Conservation (phyloP, 2,329 filamentous ascomycete genomes). For the Penicillium psychrosexuale region DNA sequence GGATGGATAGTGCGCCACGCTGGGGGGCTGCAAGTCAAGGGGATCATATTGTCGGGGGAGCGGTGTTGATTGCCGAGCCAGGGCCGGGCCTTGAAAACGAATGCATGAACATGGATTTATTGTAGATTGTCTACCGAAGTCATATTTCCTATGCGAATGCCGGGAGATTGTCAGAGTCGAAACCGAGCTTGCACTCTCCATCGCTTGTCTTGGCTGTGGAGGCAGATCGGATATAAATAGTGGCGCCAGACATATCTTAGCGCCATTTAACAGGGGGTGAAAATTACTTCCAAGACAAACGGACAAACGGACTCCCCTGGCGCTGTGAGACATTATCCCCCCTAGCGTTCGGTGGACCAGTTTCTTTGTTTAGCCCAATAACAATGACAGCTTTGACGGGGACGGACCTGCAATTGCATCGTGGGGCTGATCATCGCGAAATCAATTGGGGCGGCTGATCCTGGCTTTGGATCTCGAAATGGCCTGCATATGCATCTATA, state of each 20-base stretch:
- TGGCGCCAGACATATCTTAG: slow-evolving; percentile 12
- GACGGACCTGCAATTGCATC: neutral
- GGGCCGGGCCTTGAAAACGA: neutral
- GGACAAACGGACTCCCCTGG: slow-evolving; percentile 1
- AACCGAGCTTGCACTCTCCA: neutral
- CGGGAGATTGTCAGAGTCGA: slow-evolving; percentile 13
- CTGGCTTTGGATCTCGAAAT: slow-evolving; percentile 10
- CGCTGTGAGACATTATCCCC: slow-evolving; percentile 16
- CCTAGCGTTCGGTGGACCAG: slow-evolving; percentile 16
- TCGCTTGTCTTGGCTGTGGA: slow-evolving; percentile 14
- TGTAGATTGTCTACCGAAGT: neutral
- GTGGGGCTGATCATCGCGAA: slow-evolving; percentile 20
- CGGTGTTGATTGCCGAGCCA: neutral
- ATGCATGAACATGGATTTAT: neutral
- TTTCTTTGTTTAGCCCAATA: slow-evolving; percentile 15
- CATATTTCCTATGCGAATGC: neutral
- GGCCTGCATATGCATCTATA: slow-evolving; percentile 7
- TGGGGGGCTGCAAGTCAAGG: slow-evolving; percentile 21
- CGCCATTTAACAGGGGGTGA: slow-evolving; percentile 12
- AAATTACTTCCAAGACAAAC: slow-evolving; percentile 1
- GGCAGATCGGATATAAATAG: slow-evolving; percentile 26
- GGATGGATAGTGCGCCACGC: slow-evolving; percentile 18
- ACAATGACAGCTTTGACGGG: slow-evolving; percentile 10
- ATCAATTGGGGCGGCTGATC: slow-evolving; percentile 20
- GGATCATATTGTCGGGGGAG: slow-evolving; percentile 4